These are phyloP conservation scores for Dothideomycetidae sp. DNA, from an alignment of 2,329 filamentous ascomycete species.

Conservation along the genomic window DNA sequence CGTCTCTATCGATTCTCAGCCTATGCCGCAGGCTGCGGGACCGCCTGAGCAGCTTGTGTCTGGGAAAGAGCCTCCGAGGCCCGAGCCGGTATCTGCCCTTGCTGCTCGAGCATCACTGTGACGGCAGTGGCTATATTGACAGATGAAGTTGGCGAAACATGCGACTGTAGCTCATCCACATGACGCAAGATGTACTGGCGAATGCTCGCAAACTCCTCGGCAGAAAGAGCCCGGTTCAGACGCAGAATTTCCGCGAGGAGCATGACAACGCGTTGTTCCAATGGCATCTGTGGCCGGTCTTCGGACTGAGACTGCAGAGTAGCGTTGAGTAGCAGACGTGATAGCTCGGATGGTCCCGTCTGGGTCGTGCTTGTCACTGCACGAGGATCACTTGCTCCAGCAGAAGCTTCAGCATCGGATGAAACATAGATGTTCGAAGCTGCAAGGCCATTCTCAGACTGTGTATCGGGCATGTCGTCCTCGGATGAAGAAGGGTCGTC, in stretches of 20 bases:
- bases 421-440: not conserved
- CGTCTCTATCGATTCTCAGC: not conserved
- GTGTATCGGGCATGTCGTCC: constrained; percentile 1
- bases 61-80: constrained; percentile 1
- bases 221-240: not conserved
- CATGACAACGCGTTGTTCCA: constrained; percentile 4
- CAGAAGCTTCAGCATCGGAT: not conserved
- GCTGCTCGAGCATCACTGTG: constrained; percentile 5
- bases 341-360: constrained; percentile 5
- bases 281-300: not conserved
- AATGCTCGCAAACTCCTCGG: constrained; percentile 1
- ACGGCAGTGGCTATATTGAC: constrained; percentile 5
- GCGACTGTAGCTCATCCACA: constrained; percentile 2
- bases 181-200: constrained; percentile 5
- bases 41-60: constrained; percentile 2
- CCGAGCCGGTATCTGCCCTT: not conserved
- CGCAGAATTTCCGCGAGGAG: constrained; percentile 2
- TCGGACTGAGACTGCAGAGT: constrained; percentile 4
- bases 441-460: not conserved
- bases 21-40: constrained; percentile 7
- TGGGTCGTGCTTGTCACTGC: not conserved
- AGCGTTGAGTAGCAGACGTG: constrained; percentile 5
- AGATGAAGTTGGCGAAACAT: constrained; percentile 3
- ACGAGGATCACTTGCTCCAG: not conserved
- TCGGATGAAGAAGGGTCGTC: too few species aligned